Base-by-base conservation (phyloP, 179 eudicot species). In the Monotropa hypopitys region DNA sequence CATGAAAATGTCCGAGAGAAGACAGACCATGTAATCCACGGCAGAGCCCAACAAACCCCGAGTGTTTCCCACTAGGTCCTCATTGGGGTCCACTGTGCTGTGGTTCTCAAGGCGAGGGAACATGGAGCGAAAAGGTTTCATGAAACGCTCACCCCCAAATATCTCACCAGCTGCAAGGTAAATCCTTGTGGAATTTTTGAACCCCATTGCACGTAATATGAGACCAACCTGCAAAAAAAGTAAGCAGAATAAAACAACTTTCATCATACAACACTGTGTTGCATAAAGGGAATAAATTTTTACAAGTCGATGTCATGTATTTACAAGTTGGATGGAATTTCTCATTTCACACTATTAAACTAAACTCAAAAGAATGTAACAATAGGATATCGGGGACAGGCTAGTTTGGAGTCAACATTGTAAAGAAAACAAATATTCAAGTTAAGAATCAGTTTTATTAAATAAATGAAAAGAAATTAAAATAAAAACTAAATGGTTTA, bases 21-120 rank as follows among this genome's bases (percentile, higher is more conserved):
- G 97, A 76, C 97, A 94, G 78, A 94, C 96, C 98, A 94, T 90
- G 88, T 94, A 94, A 85, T 94, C 98, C 54, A 94, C 97, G 42
- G 97, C 97, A 20, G 98, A 89, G 50, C 98, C 98, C 59, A 91
- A 67, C 79, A 92, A 79, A 63, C 97, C 97, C 72, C 76, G 82
- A 1, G 83, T 86, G 80, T 89, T 90, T 82, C 88, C 89, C 13
- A 70, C 83, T 45, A 94, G 88, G 83, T 92, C 94, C 32, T 91
- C 92, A 49, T 90, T 84, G 35, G 93, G 74, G 79, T 90, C 97
- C 46, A 94, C 88, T 8, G 97, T 82, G 81, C 87, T 92, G 82
- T 94, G 97, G 82, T 93, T 92, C 85, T 90, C 97, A 45, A 92
- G 97, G 81, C 79, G 95, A 49, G 97, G 98, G 70, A 94, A 94